Evolutionary conservation across 2,329 filamentous ascomycete genomes (phyloP), one percentile per base, ranked within the genome.

Genomic region (Penicillium expansum): DNA sequence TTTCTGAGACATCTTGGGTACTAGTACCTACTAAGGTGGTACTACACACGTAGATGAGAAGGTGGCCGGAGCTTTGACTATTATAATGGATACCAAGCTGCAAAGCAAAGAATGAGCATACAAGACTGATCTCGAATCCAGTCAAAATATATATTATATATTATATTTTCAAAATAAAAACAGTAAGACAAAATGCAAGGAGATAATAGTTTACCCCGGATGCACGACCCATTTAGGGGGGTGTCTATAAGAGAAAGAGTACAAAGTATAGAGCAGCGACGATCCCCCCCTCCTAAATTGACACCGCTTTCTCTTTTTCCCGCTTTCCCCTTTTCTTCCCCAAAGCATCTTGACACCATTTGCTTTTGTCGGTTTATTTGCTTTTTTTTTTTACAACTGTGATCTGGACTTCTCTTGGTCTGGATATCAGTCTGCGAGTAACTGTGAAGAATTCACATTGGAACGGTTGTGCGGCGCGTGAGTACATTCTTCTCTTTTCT

Each of bases 241-340:
- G 54, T 14, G 32, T 37, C 29, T 39, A 51, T n/a, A n/a, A n/a
- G 27, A 39, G 27, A 30, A 38, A 24, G 30, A 3, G 7, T 2
- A 14, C n/a, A 47, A 47, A 49, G 33, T 39, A 37, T 61, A 45
- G 48, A 59, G 56, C 57, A 64, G 43, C 60, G 62, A 52, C 59
- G 62, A 66, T 66, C 61, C 55, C 54, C 57, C 62, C 57, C 61
- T 56, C 53, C 53, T 61, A 60, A 61, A 50, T 52, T 45, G 58
- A 59, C 62, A 66, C 63, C 62, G 59, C 59, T 62, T 64, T 66
- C 53, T 62, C 59, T 56, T 61, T 54, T 62, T 62, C 56, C 62
- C 57, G 63, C 59, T 58, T 57, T 61, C 57, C 61, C 57, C 58
- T 58, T 62, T 60, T 62, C 53, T 59, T 53, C 54, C 57, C 47